Evolutionary conservation across 139 green algal species (phyloP).

Genomic region (Micromonas commoda): DNA sequence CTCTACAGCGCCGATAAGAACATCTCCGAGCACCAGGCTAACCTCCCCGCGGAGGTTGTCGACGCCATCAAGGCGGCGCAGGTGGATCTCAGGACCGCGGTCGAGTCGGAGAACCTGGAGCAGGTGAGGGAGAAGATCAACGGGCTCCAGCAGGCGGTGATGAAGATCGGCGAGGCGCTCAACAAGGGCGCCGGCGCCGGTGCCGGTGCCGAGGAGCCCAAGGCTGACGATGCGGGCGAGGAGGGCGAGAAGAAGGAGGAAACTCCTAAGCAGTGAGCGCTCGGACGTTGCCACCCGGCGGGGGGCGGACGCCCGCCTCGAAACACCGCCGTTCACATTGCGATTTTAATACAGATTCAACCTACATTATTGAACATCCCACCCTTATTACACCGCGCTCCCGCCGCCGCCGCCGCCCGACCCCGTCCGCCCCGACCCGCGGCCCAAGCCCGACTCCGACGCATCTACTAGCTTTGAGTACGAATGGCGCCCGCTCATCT

Average conservation of each 20-base stretch:
- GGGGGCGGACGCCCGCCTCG: background rate
- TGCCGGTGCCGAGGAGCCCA: conserved; percentile 10
- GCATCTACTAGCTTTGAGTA: too few species aligned
- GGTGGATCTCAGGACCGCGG: conserved; percentile 53
- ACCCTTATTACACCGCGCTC: too few species aligned
- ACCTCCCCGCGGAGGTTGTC: conserved; percentile 64
- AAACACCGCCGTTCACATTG: too few species aligned
- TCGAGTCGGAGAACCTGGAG: conserved; percentile 60
- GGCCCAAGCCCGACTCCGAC: too few species aligned
- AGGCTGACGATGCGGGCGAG: conserved; percentile 9
- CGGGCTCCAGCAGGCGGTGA: conserved; percentile 70
- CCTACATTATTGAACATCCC: background rate
- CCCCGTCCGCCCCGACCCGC: background rate
- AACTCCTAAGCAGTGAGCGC: background rate
- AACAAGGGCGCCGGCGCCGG: conserved; percentile 37
- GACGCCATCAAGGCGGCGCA: conserved; percentile 80
- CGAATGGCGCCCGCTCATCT: background rate
- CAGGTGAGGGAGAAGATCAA: conserved; percentile 63
- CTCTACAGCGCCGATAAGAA: conserved; percentile 84
- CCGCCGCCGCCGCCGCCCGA: background rate
- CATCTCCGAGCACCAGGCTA: conserved; percentile 88
- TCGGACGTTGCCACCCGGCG: background rate
- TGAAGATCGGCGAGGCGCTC: conserved; percentile 96
- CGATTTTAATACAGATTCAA: background rate
- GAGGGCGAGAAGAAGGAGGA: conserved; percentile 32